Base-by-base conservation (phyloP, 169 alveolate genomes). In the Babesia ovis region DNA sequence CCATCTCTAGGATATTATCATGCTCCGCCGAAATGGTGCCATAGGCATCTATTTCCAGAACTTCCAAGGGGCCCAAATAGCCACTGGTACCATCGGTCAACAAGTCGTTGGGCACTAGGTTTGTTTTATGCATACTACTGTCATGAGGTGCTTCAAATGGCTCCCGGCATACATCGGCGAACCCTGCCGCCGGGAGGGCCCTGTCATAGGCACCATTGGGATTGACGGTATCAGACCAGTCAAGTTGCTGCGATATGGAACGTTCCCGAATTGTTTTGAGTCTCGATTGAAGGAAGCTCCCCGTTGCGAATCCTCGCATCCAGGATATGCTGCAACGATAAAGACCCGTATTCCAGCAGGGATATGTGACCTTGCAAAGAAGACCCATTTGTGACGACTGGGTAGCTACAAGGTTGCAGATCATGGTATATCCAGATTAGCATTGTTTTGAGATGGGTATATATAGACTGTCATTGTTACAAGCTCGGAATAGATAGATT, bases 11-110 rank as follows among this genome's bases (percentile, higher is more conserved):
- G 3, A 81, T 50, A 46, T 81, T 70, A 6, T 51, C 66, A 46
- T 81, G 89, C 41, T 70, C 84, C 27, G 60, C 85, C 18, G 89
- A 51, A n/a, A 81, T 72, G 5, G 41, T 64, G 0, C 89, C 89
- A 56, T 71, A 81, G 14, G 58, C 66, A 14, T 61, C 75, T 16
- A 81, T 72, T 12, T 53, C 59, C 70, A 81, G 32, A 29, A 34
- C 73, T 55, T 81, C 70, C 46, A 72, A 61, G 16, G 43, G 18
- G 16, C 89, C 85, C 9, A 25, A 16, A 42, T 50, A 71, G 5
- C 9, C 54, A 37, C 34, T 37, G 18, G 60, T 23, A 0, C 37
- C 25, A 29, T 79, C 77, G 37, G 34, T 22, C 16, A 71, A n/a
- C n/a, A n/a, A 5, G 14, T 41, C 53, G 45, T 25, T 69, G 12